Base-by-base conservation (phyloP, 768 basidiomycete genomes). In the Amanita rubescens region DNA sequence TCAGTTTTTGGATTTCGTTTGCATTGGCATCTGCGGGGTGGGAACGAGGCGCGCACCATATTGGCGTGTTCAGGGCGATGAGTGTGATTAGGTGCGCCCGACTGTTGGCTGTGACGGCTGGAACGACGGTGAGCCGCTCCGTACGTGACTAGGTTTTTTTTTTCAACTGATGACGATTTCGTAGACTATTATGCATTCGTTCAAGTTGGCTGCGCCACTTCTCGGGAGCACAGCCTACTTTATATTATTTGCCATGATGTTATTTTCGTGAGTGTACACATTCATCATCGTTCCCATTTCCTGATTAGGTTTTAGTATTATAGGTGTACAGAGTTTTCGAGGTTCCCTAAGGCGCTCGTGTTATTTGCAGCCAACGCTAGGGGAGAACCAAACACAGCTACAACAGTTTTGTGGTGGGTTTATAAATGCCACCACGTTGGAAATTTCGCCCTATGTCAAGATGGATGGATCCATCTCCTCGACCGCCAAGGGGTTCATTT, bases 311-410 rank as follows among this genome's bases (percentile, higher is more conserved):
- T 35, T 1, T 57, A 89, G 90, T 3, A 88, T 97, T 62, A 88
- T 96, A 54, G 94, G 95, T n/a, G 80, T 96, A 1, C 92, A 97
- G 60, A 81, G 90, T 0, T 99, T 99, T 74, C 82, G 85, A 54
- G 93, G 92, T 1, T 94, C 91, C 1, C 73, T 89, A 38, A 75
- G 84, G 15, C 78, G 87, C 7, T 75, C 74, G 1, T 90, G 87
- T 60, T 71, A 76, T 44, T 70, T 89, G 37, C 59, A 65, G 15
- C 74, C 84, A 3, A 75, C 73, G 1, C 69, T 78, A 1, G 86
- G 84, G 0, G 82, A 83, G 62, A 60, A 57, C 9, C 67, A 70
- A 11, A 74, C 75, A 1, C 65, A 70, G 25, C 67, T 82, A 6
- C 63, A 60, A 0, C 86, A 89, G 57, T 73, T 71, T 35, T 98